These are phyloP conservation scores for Dactylellina leptospora DNA, from an alignment of 2,329 filamentous ascomycete genomes.

Conservation along the genomic window DNA sequence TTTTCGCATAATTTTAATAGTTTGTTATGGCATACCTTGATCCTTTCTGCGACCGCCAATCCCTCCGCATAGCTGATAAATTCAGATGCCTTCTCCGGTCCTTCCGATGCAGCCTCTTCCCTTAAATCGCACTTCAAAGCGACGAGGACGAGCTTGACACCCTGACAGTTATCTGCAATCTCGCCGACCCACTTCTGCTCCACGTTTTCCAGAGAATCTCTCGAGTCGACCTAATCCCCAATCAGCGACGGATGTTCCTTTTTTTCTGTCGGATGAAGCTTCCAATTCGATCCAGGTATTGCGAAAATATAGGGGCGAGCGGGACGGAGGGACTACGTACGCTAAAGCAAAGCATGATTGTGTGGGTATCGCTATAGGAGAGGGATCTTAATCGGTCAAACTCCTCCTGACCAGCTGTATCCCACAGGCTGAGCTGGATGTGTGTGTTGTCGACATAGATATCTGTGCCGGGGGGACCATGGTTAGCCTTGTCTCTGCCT, in stretches of 20 bases:
- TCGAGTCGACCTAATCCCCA: slow-evolving; percentile 76
- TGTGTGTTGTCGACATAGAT: slow-evolving; percentile 98
- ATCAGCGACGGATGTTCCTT: slow-evolving; percentile 7
- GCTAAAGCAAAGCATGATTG: slow-evolving; percentile 98
- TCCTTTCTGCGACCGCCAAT: slow-evolving; percentile 56
- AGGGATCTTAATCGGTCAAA: slow-evolving; percentile 95
- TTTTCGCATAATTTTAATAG: no score
- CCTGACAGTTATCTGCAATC: slow-evolving; percentile 96
- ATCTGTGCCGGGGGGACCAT: slow-evolving; percentile 67
- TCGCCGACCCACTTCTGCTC: slow-evolving; percentile 98
- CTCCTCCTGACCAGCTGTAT: slow-evolving; percentile 98
- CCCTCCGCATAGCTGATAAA: slow-evolving; percentile 57
- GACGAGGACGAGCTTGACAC: slow-evolving; percentile 91
- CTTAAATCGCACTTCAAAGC: slow-evolving; percentile 96
- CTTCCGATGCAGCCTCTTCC: slow-evolving; percentile 74
- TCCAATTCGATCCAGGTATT: neutral
- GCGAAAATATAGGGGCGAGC: neutral
- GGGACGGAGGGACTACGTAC: slow-evolving; percentile 61
- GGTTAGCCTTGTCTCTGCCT: slow-evolving; percentile 1
- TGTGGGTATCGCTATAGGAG: slow-evolving; percentile 96
- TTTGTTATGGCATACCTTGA: slow-evolving; percentile 56
- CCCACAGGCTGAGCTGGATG: slow-evolving; percentile 97
- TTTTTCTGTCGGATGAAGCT: slow-evolving; percentile 5
- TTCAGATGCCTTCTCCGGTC: slow-evolving; percentile 67
- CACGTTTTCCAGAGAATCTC: slow-evolving; percentile 96